These are phyloP conservation scores for Ogataea haglerorum DNA, from an alignment of 805 yeast species.

Conservation along the genomic window DNA sequence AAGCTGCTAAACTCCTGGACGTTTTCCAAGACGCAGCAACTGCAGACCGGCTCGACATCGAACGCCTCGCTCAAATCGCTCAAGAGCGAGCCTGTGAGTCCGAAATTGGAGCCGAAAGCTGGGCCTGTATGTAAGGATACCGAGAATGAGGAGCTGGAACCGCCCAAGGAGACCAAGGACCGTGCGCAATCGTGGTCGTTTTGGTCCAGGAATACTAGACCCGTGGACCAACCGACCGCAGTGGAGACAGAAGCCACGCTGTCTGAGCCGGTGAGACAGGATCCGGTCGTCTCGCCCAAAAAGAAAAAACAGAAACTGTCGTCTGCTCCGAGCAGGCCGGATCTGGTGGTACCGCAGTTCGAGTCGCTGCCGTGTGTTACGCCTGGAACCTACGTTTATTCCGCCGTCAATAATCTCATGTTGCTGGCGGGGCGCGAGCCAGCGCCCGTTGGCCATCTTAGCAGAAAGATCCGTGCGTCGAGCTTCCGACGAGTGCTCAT, in stretches of 20 bases:
- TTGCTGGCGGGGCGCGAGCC: constrained; percentile 16
- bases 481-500: constrained; percentile 60
- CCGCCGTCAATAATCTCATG: constrained; percentile 17
- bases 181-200: constrained; percentile 30
- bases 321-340: constrained; percentile 14
- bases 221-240: background rate
- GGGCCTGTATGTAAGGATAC: constrained; percentile 13
- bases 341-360: constrained; percentile 29
- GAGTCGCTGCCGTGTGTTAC: constrained; percentile 27
- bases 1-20: constrained; percentile 2
- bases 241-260: constrained; percentile 11
- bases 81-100: background rate
- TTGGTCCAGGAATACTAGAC: constrained; percentile 19
- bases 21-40: background rate
- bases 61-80: constrained; percentile 1
- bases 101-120: constrained; percentile 1
- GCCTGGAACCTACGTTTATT: constrained; percentile 6
- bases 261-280: constrained; percentile 21
- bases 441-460: constrained; percentile 16
- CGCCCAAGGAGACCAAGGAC: constrained; percentile 5
- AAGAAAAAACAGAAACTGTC: constrained; percentile 12
- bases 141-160: constrained; percentile 12
- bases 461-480: constrained; percentile 21
- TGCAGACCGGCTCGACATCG: background rate
- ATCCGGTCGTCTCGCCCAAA: constrained; percentile 6